Base-by-base conservation (phyloP, 495 filamentous ascomycete genomes). In the Trichoderma parareesei region DNA sequence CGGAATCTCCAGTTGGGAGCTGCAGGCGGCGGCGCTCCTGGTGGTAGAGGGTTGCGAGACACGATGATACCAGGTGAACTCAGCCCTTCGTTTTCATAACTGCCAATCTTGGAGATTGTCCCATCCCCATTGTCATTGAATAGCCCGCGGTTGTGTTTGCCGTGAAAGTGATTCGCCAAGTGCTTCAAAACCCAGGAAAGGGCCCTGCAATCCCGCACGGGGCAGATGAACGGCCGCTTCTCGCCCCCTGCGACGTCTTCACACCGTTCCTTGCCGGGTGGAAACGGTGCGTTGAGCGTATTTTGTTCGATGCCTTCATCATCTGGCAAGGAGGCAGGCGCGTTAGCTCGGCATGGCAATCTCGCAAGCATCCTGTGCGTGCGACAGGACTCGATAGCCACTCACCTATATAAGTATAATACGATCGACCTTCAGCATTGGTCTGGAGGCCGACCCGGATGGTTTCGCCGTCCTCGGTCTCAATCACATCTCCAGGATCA, bases 101-200 rank as follows among this genome's bases (percentile, higher is more conserved):
- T 63, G 20, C 64, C 65, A 5, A 69, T 38, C 27, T 69, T 27
- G 16, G 74, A 70, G 7, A 78, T 59, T 0, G 74, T 79, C 0
- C 76, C 75, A n/a, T 77, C 74, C 44, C 66, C 44, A 40, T 77
- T 75, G 49, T 78, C 75, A 44, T 77, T 73, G 3, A 76, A 62
- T 14, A 69, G 8, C 5, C 27, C 18, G 2, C 65, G 64, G n/a
- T 65, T 67, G 57, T 78, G 76, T 4, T 20, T 40, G 37, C 42
- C 64, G 18, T 40, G 27, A 41, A 46, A 48, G 40, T 65, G 64
- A 6, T 1, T 0, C 16, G 53, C 55, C 20, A 65, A 7, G 1
- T 20, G 11, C 20, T 14, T 27, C 38, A 61, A 14, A 20, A 6
- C 38, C 10, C 37, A n/a, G n/a, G 60, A 8, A 11, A 49, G 41